Evolutionary conservation across 2,329 filamentous ascomycete species (phyloP), one percentile per base, ranked within the genome.

Genomic region (Calonectria leucothoes): DNA sequence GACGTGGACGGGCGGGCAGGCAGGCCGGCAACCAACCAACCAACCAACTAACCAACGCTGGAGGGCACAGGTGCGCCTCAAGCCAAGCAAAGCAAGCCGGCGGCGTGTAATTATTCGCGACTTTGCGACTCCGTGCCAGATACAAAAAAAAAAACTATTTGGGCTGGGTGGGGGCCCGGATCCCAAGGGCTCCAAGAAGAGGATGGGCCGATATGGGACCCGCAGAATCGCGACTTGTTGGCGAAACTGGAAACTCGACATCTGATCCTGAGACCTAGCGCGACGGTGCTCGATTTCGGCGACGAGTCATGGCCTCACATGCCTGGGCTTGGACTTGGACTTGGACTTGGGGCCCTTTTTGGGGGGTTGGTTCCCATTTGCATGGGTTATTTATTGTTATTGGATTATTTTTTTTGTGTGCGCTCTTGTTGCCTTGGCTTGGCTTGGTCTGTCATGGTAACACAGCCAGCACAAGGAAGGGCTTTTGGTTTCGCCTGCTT

Each of bases 201-300:
- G 70, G 55, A 79, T 79, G 77, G 77, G 75, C 52, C 72, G 73
- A 78, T 79, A 74, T 65, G 74, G 29, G 77, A 74, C 70, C 72
- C 72, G 67, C 72, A 48, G 49, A 61, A 64, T 73, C 70, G 67
- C 55, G 66, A 77, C 69, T 42, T 67, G 61, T 71, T 61, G 61
- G 52, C 71, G 64, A 52, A 74, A 74, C 65, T 71, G 71, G 70
- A 70, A 69, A 77, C 69, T 76, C 57, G 72, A 72, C 66, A 75
- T 73, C 70, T 73, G 70, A 76, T 70, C 68, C 69, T 75, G 68
- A 69, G 61, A 63, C 64, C 27, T 73, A 70, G 67, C 67, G 67
- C 63, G 45, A 67, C n/a, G 31, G 51, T 66, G 61, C 59, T 70
- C 59, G 66, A 59, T 59, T 33, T 52, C 49, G 66, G 72, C 55